Evolutionary conservation across 1,139 yeast genomes (phyloP).

Genomic region (Scheffersomyces insectosa): DNA sequence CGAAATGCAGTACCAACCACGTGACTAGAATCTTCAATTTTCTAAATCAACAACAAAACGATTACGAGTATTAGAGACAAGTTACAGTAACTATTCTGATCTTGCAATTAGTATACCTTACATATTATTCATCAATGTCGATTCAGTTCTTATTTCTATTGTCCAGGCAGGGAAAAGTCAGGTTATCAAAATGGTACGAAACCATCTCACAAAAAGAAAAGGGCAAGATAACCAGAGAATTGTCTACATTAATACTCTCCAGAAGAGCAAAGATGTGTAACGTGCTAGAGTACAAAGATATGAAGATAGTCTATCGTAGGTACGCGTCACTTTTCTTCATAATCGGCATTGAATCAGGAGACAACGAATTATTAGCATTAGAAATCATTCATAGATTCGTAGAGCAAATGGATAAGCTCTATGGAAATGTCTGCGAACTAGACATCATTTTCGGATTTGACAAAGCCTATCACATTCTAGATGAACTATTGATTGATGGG

Average conservation of each 20-base stretch:
- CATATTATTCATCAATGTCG: conserved; percentile 45
- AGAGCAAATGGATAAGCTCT: conserved; percentile 93
- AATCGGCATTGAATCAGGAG: conserved; percentile 80
- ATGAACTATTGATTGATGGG: conserved; percentile 84
- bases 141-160: conserved; percentile 76
- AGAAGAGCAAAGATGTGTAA: conserved; percentile 96
- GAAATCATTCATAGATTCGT: conserved; percentile 92
- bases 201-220: conserved; percentile 82
- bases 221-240: conserved; percentile 77
- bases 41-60: too few species aligned
- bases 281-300: conserved; percentile 85
- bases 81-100: too few species aligned
- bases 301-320: conserved; percentile 85
- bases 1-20: neutral
- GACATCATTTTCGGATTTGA: conserved; percentile 94
- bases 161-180: conserved; percentile 92
- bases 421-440: conserved; percentile 94
- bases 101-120: too few species aligned
- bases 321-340: conserved; percentile 92
- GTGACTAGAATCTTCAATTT: too few species aligned
- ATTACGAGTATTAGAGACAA: too few species aligned
- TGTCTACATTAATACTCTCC: conserved; percentile 79
- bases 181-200: conserved; percentile 91
- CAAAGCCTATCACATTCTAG: conserved; percentile 88
- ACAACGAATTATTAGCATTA: conserved; percentile 82